Evolutionary conservation across 768 basidiomycete genomes (phyloP), one percentile per base, ranked within the genome.

Genomic region (Tricholoma sp.): DNA sequence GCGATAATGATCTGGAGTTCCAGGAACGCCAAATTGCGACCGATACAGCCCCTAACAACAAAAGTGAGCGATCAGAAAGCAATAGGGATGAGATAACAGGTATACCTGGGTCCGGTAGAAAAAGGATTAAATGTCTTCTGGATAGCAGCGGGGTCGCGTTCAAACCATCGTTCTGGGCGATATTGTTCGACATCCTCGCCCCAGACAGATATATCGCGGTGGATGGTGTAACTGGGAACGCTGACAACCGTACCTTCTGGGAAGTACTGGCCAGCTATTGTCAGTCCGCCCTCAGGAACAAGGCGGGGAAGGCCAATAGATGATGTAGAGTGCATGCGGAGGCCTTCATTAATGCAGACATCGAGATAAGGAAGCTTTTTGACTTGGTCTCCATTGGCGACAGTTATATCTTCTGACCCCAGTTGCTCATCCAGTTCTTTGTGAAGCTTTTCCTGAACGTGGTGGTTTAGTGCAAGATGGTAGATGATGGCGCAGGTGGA

Each of bases 401-500:
- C 83, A 2, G 72, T 65, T 64, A 88, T 86, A 57, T 86, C 86
- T 54, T 79, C 77, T 2, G 74, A 68, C 31, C 76, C 74, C 20
- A 80, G 71, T 37, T 86, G 78, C 56, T 86, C 80, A 52, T 81
- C 84, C 6, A 96, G 81, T 64, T 94, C 93, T 52, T 77, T 75
- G 51, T 91, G 90, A 4, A 97, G 80, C 61, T 86, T 89, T 37
- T 68, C 72, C 63, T 94, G 88, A 3, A 77, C 82, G 2, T 65
- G 63, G 3, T 81, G 90, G 68, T 88, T 81, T 24, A 73, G 72
- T 4, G 91, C 89, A 57, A 97, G 80, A 66, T 92, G 81, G 74
- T 91, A 94, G 20, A 90, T 79, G 65, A 95, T 93, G 10, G 92
- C 93, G 62, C 91, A 94, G 4, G 90, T 90, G 13, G 92, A 94